A percentile compares a stretch with the other conserved stretches of the same genome.
Conservation (phyloP, 352 stramenopile species). For the Phytophthora ohioensis region DNA sequence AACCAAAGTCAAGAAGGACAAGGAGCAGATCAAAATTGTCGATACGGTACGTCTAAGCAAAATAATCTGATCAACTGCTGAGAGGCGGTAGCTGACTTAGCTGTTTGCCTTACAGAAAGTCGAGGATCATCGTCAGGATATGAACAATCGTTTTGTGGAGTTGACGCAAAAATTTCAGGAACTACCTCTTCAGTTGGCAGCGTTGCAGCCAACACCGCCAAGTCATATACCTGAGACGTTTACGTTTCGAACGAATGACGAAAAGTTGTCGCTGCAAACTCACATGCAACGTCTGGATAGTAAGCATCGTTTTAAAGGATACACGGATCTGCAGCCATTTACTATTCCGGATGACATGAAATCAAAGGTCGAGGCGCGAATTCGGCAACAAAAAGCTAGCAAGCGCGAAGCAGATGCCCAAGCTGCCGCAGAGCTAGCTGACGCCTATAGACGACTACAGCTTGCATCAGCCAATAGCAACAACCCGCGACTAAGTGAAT, state of each 20-base stretch:
- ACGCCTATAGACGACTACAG: slow-evolving; percentile 70
- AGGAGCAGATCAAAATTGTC: slow-evolving; percentile 62
- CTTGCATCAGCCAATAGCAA: slow-evolving; percentile 47
- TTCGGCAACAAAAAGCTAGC: slow-evolving; percentile 60
- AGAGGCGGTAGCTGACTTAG: neutral
- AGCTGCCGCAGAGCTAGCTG: slow-evolving; percentile 56
- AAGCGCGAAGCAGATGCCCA: slow-evolving; percentile 59
- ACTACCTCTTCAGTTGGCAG: slow-evolving; percentile 57
- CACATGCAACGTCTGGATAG: slow-evolving; percentile 49
- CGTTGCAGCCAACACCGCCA: slow-evolving; percentile 44
- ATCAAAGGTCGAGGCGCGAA: slow-evolving; percentile 73
- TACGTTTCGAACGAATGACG: slow-evolving; percentile 59
- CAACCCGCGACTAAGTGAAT: slow-evolving; percentile 67
- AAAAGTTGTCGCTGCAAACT: slow-evolving; percentile 66
- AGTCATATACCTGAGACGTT: slow-evolving; percentile 37
- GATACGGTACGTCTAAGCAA: slow-evolving; percentile 46
- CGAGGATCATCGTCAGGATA: slow-evolving; percentile 69
- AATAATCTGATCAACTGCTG: neutral
- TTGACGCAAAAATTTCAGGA: slow-evolving; percentile 73
- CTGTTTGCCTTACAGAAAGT: slow-evolving; percentile 58
- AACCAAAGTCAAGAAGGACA: slow-evolving; percentile 62
- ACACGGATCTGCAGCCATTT: slow-evolving; percentile 77
- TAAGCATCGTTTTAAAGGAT: slow-evolving; percentile 36
- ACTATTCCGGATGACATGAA: slow-evolving; percentile 86
- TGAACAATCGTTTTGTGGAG: slow-evolving; percentile 68